phyloP scores from a whole-genome alignment of 78 protist genomes.

The slime mould (Dictyostelium discoideum) region dicty_2.7 NC_007091.3:541001-541500 shows the following conservation, averaged over 20 bases:
- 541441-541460: not conserved
- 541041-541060: conserved; percentile 4
- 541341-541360: not conserved
- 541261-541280: not conserved
- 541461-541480: not conserved
- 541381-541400: not conserved
- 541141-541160: not conserved
- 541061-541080: not conserved
- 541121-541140: not conserved
- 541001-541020: conserved; percentile 6
- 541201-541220: not conserved
- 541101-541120: conserved; percentile 51
- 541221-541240: conserved; percentile 17
- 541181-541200: not conserved
- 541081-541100: not conserved
- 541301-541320: not conserved
- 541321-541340: not conserved
- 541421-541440: too few species aligned
- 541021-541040: conserved; percentile 12
- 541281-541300: conserved; percentile 11
- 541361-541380: not conserved
- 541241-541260: conserved; percentile 4
- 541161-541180: not conserved
- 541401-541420: not conserved
- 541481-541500: too few species aligned